Base-by-base conservation (phyloP, 345 rosid species). In the Hypericum perforatum region DNA sequence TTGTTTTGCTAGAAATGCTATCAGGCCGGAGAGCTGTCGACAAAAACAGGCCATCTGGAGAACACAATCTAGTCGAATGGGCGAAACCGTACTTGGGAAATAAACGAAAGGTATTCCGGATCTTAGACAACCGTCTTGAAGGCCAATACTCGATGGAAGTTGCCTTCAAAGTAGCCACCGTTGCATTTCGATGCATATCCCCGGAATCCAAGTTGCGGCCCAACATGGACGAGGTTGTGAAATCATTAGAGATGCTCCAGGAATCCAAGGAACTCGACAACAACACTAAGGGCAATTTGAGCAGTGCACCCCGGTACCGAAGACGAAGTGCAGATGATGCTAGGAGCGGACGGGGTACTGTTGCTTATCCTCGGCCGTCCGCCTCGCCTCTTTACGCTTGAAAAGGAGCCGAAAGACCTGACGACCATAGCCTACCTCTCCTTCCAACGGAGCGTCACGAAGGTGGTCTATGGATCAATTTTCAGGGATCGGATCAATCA, bases 1-100 rank as follows among this genome's bases (percentile, higher is more conserved):
- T 89, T 42, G 91, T 94, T 60, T 72, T 94, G 63, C 77, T 94
- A 54, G 99, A 94, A 69, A 72, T 94, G 84, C 56, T 94, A 43
- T 84, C 91, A 10, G 99, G 99, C 41, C 78, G 84, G 53, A 82
- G 97, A 73, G 94, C 80, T 14, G 73, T 89, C 0, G 97, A 94
- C 68, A 85, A 77, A 74, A 94, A 85, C 62, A 80, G 99, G 54
- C 97, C 99, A 10, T 47, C 74, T 1, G 92, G 95, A 49, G 95
- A 94, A 54, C 97, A 86, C 58, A 86, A 71, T 59, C 87, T 94
- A 1, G 97, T 94, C 36, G 91, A 86, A 40, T 89, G 97, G 99
- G 95, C 95, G 22, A 89, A 63, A 61, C 99, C 99, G 0, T 80
- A 71, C 63, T 79, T 94, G 15, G 81, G 84, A 37, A 89, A 76